Percentiles rank a stretch among this genome's conserved stretches.
Evolutionary conservation across 495 filamentous ascomycete species (phyloP).

Genomic region (Sphaerosporella brunnea): DNA sequence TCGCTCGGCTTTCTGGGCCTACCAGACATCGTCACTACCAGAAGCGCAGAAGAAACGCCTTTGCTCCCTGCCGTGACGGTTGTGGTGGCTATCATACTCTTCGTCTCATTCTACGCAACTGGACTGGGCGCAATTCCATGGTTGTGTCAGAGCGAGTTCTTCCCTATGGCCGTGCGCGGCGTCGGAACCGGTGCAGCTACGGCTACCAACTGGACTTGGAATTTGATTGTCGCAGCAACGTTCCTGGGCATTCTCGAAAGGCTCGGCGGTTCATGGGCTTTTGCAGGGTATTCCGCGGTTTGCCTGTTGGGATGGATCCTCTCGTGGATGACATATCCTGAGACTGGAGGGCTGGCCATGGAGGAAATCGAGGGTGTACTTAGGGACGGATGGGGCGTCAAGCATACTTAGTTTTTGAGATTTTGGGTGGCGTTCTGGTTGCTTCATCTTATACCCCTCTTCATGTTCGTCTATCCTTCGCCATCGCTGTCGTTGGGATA

Average conservation of each 20-base stretch:
- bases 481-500: no score
- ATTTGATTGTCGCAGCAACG: slow-evolving; percentile 72
- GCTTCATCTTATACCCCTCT: no score
- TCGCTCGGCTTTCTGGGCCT: slow-evolving; percentile 49
- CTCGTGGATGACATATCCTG: slow-evolving; percentile 61
- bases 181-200: slow-evolving; percentile 70
- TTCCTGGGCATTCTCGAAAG: slow-evolving; percentile 75
- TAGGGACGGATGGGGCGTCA: slow-evolving; percentile 50
- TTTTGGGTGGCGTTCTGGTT: neutral
- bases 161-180: slow-evolving; percentile 64
- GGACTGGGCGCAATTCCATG: slow-evolving; percentile 87
- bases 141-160: slow-evolving; percentile 74
- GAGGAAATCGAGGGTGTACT: slow-evolving; percentile 66
- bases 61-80: slow-evolving; percentile 31
- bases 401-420: neutral
- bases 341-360: slow-evolving; percentile 61
- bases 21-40: slow-evolving; percentile 25
- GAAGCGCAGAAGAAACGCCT: slow-evolving; percentile 6
- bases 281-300: slow-evolving; percentile 53
- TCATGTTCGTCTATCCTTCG: no score
- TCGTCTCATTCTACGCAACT: slow-evolving; percentile 67
- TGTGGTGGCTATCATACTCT: slow-evolving; percentile 63
- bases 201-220: slow-evolving; percentile 74
- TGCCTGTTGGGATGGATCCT: slow-evolving; percentile 48
- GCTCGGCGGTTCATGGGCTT: slow-evolving; percentile 58